Evolutionary conservation across 345 rosid genomes (phyloP), one percentile per base, ranked within the genome.

Genomic region (Iberis pinnata): DNA sequence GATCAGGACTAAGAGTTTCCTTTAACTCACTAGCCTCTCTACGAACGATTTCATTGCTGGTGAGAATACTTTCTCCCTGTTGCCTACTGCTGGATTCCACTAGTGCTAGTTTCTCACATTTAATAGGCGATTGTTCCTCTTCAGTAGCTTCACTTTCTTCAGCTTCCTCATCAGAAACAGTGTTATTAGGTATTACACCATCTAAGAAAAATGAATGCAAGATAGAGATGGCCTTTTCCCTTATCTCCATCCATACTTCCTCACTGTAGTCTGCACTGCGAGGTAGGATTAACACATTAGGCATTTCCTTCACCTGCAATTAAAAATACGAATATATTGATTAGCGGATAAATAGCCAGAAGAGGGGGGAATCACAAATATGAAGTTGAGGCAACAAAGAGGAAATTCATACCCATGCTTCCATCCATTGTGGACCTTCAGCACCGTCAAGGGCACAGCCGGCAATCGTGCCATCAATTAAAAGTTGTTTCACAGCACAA

Each of bases 371-470:
- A 1, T 3, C 12, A 13, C 11, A 40, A 12, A 61, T 39, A 32
- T 53, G 52, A 43, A 61, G 24, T 40, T 39, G 4, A 40, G 14
- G 18, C 10, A 40, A 14, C 2, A 5, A 46, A 27, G 36, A 36
- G 12, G 20, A 38, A 53, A 65, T 2, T 9, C 81, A 70, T 86
- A 93, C 99, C 99, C 99, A 88, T 51, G 97, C 99, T 84, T 93
- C 99, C 97, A 93, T 88, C 99, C 97, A 93, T 16, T 86, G 97
- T 18, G 99, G 99, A 52, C 99, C 97, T 78, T 93, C 99, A 49
- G 80, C 95, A 52, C 99, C 97, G 72, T 93, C 99, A 70, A 93
- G 59, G 29, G 99, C 96, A 73, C 97, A 88, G 36, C 99, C 97
- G 65, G 95, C 99, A 59, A 88, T 73, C 25, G 84, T 82, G 40